Evolutionary conservation across 495 filamentous ascomycete species (phyloP), one percentile per base, ranked within the genome.

Genomic region (Daldinia concentrica): DNA sequence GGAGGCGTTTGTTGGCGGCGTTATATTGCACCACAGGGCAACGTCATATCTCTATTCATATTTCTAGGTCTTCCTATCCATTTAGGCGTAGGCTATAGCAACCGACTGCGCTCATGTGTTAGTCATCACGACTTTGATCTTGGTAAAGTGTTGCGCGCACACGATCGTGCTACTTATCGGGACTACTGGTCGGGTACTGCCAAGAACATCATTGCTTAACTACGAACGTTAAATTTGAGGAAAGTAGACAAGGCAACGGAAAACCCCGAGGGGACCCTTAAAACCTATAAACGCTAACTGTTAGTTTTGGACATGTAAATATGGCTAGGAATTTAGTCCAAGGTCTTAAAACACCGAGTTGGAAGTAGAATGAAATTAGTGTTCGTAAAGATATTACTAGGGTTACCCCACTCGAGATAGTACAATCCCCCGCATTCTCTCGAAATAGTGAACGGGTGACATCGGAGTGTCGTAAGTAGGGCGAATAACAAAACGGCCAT

Each of bases 91-190:
- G 45, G 51, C 24, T 63, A 62, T 62, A 67, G 58, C 63, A 59
- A 72, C 52, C 59, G 32, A 19, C 37, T 12, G 19, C 12, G 32
- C 60, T 39, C 26, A 50, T 55, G 50, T 34, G 55, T 24, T 57
- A 41, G 64, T 64, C 45, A 60, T 50, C 17, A 34, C 55, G 48
- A 61, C n/a, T 54, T 67, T 48, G 48, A 64, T 72, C 64, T 67
- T 45, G 63, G 51, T 66, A 58, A 59, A 29, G 36, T 54, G 50
- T 51, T 52, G 30, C 51, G 54, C 34, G 54, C 29, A 62, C 52
- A 66, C 62, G 58, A 71, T 71, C 69, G 69, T 71, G 54, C 52
- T 57, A 67, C 63, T 71, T 41, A 56, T 55, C 61, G 65, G 57
- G 64, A 58, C 55, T 73, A 41, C 59, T 62, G 54, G 34, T 72